A percentile compares a stretch with the other conserved stretches of the same genome.
phyloP scores from a whole-genome alignment of 2,329 filamentous ascomycete genomes.

The Septoria petroselini region DNA sequence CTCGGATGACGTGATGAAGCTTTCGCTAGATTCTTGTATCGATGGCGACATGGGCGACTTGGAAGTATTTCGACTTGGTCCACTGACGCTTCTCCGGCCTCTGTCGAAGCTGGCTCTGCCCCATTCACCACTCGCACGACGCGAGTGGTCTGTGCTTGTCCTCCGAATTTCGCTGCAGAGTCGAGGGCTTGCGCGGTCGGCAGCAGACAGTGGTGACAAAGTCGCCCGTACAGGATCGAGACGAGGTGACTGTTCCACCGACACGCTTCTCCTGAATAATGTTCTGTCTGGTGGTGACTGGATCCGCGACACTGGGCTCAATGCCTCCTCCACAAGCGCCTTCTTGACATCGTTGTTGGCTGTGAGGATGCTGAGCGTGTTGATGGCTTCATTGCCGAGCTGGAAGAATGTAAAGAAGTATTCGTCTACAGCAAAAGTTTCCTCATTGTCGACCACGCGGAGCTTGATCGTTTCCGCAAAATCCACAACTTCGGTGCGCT shows the following conservation, averaged over 20 bases:
- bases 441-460: constrained; percentile 85
- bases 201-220: constrained; percentile 42
- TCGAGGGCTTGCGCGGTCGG: constrained; percentile 39
- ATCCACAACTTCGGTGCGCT: constrained; percentile 85
- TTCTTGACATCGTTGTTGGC: constrained; percentile 55
- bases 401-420: constrained; percentile 98
- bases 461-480: constrained; percentile 94
- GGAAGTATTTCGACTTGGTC: constrained; percentile 50
- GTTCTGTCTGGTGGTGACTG: constrained; percentile 4
- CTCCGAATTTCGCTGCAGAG: constrained; percentile 45
- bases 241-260: constrained; percentile 25
- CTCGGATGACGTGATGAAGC: constrained; percentile 52
- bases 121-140: constrained; percentile 35
- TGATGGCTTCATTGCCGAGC: constrained; percentile 62
- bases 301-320: constrained; percentile 10
- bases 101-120: constrained; percentile 39
- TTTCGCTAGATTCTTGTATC: constrained; percentile 66
- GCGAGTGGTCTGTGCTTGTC: constrained; percentile 39
- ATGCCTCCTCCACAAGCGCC: constrained; percentile 13
- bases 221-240: constrained; percentile 45
- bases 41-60: constrained; percentile 50
- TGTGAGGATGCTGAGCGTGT: constrained; percentile 67
- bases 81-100: constrained; percentile 61
- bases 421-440: constrained; percentile 94
- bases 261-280: constrained; percentile 10